These are phyloP conservation scores for Floccularia luteovirens DNA, from an alignment of 768 basidiomycete species.

Conservation along the genomic window DNA sequence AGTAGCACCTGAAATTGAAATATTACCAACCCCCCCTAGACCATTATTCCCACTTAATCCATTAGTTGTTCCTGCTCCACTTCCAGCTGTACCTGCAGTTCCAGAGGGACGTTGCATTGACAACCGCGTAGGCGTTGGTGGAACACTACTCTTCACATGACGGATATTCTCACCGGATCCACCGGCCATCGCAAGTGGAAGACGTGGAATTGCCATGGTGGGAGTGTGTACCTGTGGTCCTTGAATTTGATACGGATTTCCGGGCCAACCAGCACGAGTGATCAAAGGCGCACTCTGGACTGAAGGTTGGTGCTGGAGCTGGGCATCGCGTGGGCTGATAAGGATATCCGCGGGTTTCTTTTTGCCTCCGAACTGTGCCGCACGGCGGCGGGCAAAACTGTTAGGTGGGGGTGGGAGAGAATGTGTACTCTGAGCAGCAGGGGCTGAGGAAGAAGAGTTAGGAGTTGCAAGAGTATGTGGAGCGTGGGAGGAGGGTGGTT, in stretches of 20 bases:
- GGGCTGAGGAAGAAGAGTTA: too few relatives aligned
- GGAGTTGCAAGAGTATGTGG: too few relatives aligned
- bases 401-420: conserved; percentile 65
- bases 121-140: conserved; percentile 66
- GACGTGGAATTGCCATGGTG: conserved; percentile 60
- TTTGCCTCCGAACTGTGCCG: conserved; percentile 54
- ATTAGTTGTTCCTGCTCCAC: too few relatives aligned
- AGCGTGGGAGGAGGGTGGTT: too few relatives aligned
- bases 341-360: conserved; percentile 77
- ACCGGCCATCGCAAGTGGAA: conserved; percentile 41
- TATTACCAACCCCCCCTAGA: conserved; percentile 20
- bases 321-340: conserved; percentile 61
- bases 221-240: conserved; percentile 32
- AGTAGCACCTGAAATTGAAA: conserved; percentile 21
- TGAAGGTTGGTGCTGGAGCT: conserved; percentile 49
- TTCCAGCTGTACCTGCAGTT: conserved; percentile 13
- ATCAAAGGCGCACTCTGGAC: conserved; percentile 77
- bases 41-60: too few relatives aligned
- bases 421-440: conserved; percentile 25
- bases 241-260: too few relatives aligned
- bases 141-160: conserved; percentile 52
- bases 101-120: conserved; percentile 31
- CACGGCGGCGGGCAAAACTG: conserved; percentile 71
- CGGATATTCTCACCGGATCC: conserved; percentile 38
- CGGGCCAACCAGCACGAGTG: conserved; percentile 41